A percentile compares a stretch with the other conserved stretches of the same genome.
phyloP scores from a whole-genome alignment of 768 basidiomycete species.

The Mycena kentingensis region DNA sequence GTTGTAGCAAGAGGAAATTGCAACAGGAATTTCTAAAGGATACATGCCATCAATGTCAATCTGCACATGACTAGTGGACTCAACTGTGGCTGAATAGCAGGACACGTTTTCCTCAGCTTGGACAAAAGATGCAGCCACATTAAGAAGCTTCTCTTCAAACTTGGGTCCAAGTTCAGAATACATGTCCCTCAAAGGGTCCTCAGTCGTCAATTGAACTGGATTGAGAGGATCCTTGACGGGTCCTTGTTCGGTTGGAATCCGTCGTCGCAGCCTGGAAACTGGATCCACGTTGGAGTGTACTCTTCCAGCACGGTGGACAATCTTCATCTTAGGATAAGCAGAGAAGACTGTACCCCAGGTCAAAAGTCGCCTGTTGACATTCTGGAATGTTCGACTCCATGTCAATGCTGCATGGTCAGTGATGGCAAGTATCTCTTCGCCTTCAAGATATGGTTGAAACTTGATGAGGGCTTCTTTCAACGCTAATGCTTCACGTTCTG shows the following conservation, averaged over 20 bases:
- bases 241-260: constrained; percentile 20
- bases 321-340: constrained; percentile 32
- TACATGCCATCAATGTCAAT: not conserved
- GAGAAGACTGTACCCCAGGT: constrained; percentile 37
- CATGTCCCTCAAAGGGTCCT: constrained; percentile 28
- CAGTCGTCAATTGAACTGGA: not conserved
- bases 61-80: too few relatives aligned
- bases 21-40: not conserved
- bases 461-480: constrained; percentile 32
- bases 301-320: constrained; percentile 34
- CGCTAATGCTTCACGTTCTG: constrained; percentile 34
- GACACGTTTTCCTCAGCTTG: constrained; percentile 10
- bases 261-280: constrained; percentile 17
- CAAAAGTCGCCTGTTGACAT: constrained; percentile 26
- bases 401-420: constrained; percentile 30
- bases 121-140: constrained; percentile 15
- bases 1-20: not conserved
- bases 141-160: constrained; percentile 30
- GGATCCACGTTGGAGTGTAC: constrained; percentile 38
- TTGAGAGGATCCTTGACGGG: constrained; percentile 15
- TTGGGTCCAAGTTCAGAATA: constrained; percentile 27
- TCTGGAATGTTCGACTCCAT: constrained; percentile 28
- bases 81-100: too few relatives aligned
- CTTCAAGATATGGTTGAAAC: constrained; percentile 40
- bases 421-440: constrained; percentile 29